These are phyloP conservation scores for Phyllostachys edulis DNA, from an alignment of 176 grass and related monocot genomes.

Conservation along the genomic window DNA sequence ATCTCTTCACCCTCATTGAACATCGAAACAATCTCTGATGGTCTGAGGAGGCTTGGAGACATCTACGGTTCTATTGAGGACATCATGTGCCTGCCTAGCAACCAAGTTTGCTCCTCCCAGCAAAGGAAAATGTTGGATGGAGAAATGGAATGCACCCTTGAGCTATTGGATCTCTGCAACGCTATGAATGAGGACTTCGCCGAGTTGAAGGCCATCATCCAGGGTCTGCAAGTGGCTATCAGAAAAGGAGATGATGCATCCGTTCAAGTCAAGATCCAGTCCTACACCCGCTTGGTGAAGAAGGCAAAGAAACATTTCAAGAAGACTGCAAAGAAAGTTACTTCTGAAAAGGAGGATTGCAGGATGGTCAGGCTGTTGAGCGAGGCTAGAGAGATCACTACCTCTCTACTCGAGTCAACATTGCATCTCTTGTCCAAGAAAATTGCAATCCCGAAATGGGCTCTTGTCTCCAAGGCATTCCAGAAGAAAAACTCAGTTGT, in stretches of 20 bases:
- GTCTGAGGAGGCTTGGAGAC: slow-evolving; percentile 12
- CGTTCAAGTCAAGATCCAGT: slow-evolving; percentile 20
- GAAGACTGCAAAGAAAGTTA: slow-evolving; percentile 28
- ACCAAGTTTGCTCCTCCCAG: slow-evolving; percentile 4
- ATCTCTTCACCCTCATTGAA: neutral
- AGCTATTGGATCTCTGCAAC: slow-evolving; percentile 40
- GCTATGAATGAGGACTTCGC: slow-evolving; percentile 25
- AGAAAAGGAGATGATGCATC: slow-evolving; percentile 35
- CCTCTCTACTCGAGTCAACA: slow-evolving; percentile 41
- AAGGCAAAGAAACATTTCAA: slow-evolving; percentile 52
- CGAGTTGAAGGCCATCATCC: slow-evolving; percentile 26
- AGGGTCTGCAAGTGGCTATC: slow-evolving; percentile 26
- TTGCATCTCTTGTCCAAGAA: slow-evolving; percentile 24
- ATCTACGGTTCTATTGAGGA: slow-evolving; percentile 13
- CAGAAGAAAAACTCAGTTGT: neutral
- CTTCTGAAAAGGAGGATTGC: neutral
- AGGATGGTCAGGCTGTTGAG: slow-evolving; percentile 13
- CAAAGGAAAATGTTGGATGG: slow-evolving; percentile 24
- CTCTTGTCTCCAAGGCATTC: slow-evolving; percentile 32
- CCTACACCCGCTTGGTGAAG: slow-evolving; percentile 27
- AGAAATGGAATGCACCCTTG: slow-evolving; percentile 33
- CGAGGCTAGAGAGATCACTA: slow-evolving; percentile 42
- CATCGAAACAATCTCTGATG: neutral
- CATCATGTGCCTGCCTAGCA: slow-evolving; percentile 27
- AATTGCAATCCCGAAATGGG: slow-evolving; percentile 25